Evolutionary conservation across 2,329 filamentous ascomycete genomes (phyloP).

Genomic region (Emergomyces africanus): DNA sequence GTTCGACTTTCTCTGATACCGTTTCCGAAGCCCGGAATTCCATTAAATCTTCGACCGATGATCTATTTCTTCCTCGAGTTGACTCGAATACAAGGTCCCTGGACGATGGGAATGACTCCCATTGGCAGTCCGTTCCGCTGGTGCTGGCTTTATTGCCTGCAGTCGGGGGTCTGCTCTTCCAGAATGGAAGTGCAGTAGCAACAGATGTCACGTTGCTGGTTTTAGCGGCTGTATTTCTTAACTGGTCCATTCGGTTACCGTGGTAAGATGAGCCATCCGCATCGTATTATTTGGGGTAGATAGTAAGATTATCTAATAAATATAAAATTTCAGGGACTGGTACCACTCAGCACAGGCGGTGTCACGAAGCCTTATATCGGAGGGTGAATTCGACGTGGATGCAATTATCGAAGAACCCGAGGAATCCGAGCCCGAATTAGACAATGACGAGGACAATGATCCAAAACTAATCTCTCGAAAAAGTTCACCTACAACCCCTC

Average conservation of each 20-base stretch:
- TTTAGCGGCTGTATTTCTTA: conserved; percentile 72
- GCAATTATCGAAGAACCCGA: conserved; percentile 20
- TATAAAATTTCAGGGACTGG: conserved; percentile 46
- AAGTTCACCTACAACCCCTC: conserved; percentile 4
- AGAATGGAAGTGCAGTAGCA: conserved; percentile 68
- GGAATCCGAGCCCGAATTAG: conserved; percentile 17
- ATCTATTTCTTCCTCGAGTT: conserved; percentile 50
- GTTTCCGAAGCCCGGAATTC: conserved; percentile 53
- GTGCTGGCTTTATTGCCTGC: conserved; percentile 76
- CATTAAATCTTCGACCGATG: conserved; percentile 54
- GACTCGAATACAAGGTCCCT: conserved; percentile 12
- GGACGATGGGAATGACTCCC: conserved; percentile 44
- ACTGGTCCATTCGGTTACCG: conserved; percentile 82
- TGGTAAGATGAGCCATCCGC: conserved; percentile 46
- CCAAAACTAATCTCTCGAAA: conserved; percentile 9
- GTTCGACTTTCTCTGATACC: conserved; percentile 68
- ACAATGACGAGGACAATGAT: conserved; percentile 12
- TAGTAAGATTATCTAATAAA: conserved; percentile 4
- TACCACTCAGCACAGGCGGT: conserved; percentile 58
- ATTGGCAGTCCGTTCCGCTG: conserved; percentile 70
- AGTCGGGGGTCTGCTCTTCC: conserved; percentile 70
- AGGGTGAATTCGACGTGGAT: conserved; percentile 13
- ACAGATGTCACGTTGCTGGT: conserved; percentile 74
- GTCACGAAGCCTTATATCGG: conserved; percentile 25
- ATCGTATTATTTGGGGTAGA: not conserved